These are phyloP conservation scores for Didymella lethalis DNA, from an alignment of 2,329 filamentous ascomycete species.

Conservation along the genomic window DNA sequence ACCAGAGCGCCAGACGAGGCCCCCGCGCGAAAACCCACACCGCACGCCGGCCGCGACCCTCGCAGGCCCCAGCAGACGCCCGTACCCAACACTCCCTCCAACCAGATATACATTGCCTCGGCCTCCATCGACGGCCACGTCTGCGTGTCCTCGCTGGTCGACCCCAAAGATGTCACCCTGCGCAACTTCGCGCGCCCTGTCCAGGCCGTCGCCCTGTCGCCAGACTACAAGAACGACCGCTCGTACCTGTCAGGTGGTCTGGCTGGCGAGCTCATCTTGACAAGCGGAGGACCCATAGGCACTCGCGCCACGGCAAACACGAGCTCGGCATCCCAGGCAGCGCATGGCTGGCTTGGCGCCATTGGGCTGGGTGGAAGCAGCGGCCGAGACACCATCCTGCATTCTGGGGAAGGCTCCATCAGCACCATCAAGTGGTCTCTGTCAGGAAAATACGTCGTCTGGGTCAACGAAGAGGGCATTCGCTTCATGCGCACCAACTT, in stretches of 20 bases:
- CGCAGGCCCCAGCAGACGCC: conserved; percentile 63
- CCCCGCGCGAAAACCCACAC: conserved; percentile 49
- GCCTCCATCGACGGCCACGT: conserved; percentile 96
- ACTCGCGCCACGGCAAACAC: conserved; percentile 86
- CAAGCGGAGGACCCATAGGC: conserved; percentile 79
- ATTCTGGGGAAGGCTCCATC: conserved; percentile 91
- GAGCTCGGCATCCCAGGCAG: conserved; percentile 81
- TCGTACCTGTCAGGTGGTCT: conserved; percentile 91
- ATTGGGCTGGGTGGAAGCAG: conserved; percentile 81
- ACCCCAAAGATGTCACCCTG: conserved; percentile 87
- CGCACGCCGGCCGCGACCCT: conserved; percentile 48
- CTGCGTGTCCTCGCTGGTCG: conserved; percentile 85
- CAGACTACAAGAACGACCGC: conserved; percentile 88
- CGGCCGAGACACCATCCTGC: conserved; percentile 85
- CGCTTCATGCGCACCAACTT: conserved; percentile 96
- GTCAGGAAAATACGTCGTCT: conserved; percentile 89
- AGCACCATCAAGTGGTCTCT: conserved; percentile 94
- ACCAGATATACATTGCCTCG: conserved; percentile 91
- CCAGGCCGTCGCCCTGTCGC: conserved; percentile 90
- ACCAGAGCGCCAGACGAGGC: conserved; percentile 45
- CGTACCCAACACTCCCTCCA: conserved; percentile 79
- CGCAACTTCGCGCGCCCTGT: conserved; percentile 94
- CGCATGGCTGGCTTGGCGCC: conserved; percentile 88
- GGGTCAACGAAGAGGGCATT: conserved; percentile 96
- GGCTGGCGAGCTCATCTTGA: conserved; percentile 86